Conservation (phyloP, 306 rosid species). For the Medicago truncatula region MtrunA17r5.0-ANR NC_053043.1:15446001-15446500, state of each 20-base stretch:
- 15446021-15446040: slow-evolving; percentile 87
- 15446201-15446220: slow-evolving; percentile 89
- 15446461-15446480: slow-evolving; percentile 92
- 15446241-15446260: slow-evolving; percentile 98
- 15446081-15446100: slow-evolving; percentile 95
- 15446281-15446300: slow-evolving; percentile 98
- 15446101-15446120: slow-evolving; percentile 93
- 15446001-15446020: slow-evolving; percentile 95
- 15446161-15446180: slow-evolving; percentile 93
- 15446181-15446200: slow-evolving; percentile 90
- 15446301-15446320: slow-evolving; percentile 99
- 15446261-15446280: slow-evolving; percentile 82
- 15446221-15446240: slow-evolving; percentile 95
- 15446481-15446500: slow-evolving; percentile 99
- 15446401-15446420: slow-evolving; percentile 98
- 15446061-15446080: slow-evolving; percentile 98
- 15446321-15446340: slow-evolving; percentile 98
- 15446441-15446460: slow-evolving; percentile 98
- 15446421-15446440: slow-evolving; percentile 99
- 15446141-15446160: slow-evolving; percentile 78
- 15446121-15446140: slow-evolving; percentile 99
- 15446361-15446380: slow-evolving; percentile 98
- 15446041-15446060: slow-evolving; percentile 92
- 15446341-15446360: slow-evolving; percentile 99
- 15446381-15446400: slow-evolving; percentile 95